Percentiles rank a stretch among this genome's conserved stretches.
These are phyloP conservation scores for Angophora floribunda DNA, from an alignment of 345 rosid genomes.

Conservation along the genomic window DNA sequence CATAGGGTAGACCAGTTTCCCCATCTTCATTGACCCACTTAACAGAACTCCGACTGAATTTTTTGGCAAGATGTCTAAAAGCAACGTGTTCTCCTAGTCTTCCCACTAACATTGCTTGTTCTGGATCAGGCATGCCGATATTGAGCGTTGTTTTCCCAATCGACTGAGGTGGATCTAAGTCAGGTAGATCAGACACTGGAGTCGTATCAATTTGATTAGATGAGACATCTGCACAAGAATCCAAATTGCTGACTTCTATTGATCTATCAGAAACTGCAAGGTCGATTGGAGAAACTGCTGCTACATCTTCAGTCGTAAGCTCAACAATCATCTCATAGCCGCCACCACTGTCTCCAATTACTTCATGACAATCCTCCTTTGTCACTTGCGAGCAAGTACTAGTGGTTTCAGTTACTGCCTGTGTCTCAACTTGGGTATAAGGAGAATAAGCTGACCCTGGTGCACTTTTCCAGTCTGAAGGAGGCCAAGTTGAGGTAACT, in stretches of 20 bases:
- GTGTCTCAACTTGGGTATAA: constrained; percentile 18
- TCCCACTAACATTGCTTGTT: constrained; percentile 46
- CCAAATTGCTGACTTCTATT: background rate
- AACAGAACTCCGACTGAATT: constrained; percentile 25
- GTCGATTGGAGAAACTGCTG: background rate
- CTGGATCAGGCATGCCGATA: constrained; percentile 29
- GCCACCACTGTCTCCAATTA: background rate
- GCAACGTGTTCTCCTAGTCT: constrained; percentile 69
- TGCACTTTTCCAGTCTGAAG: constrained; percentile 52
- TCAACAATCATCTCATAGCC: constrained; percentile 15
- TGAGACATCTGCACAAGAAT: background rate
- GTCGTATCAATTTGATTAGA: constrained; percentile 10
- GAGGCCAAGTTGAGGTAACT: constrained; percentile 54
- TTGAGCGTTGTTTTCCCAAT: constrained; percentile 39
- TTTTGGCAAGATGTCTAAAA: constrained; percentile 37
- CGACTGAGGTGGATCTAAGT: constrained; percentile 13
- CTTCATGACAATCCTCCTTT: background rate
- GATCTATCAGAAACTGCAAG: background rate
- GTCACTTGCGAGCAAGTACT: constrained; percentile 5
- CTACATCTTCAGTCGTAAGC: constrained; percentile 22
- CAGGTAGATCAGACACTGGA: constrained; percentile 12
- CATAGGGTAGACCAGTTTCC: constrained; percentile 83
- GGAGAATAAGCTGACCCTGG: constrained; percentile 26
- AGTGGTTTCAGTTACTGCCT: background rate
- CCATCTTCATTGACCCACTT: constrained; percentile 69